Evolutionary conservation across 2,329 filamentous ascomycete species (phyloP).

Genomic region (Helotiales sp.): DNA sequence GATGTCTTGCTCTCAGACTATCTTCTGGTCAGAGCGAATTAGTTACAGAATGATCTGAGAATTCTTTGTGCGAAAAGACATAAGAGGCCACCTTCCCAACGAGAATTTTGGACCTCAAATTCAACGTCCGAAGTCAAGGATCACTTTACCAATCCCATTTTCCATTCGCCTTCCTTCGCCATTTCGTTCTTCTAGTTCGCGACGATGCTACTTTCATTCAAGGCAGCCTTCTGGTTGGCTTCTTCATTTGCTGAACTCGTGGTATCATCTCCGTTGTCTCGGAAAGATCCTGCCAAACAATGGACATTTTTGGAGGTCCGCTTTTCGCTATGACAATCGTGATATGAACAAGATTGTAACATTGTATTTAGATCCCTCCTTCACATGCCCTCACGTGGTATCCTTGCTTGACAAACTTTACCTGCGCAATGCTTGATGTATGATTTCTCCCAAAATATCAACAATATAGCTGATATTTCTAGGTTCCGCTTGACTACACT

Average conservation of each 20-base stretch:
- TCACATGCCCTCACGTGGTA: neutral
- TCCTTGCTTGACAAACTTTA: neutral
- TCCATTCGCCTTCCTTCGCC: no score
- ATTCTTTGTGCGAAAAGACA: no score
- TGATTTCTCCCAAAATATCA: neutral
- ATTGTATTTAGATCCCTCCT: neutral
- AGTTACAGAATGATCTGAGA: no score
- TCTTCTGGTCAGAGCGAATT: no score
- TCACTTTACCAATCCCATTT: no score
- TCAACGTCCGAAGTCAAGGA: no score
- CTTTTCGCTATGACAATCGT: neutral
- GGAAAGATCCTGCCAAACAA: neutral
- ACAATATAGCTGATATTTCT: neutral
- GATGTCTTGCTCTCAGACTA: no score
- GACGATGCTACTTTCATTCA: no score
- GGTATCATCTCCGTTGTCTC: neutral
- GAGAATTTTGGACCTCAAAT: no score
- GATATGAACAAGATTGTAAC: neutral
- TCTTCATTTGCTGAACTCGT: neutral
- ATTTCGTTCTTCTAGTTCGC: no score
- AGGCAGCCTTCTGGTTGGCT: no score
- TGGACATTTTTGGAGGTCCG: neutral
- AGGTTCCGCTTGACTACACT: neutral
- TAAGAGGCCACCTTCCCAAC: no score
- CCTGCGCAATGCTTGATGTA: neutral